Evolutionary conservation across 2,329 filamentous ascomycete species (phyloP).

Genomic region (Lasiodiplodia theobromae): DNA sequence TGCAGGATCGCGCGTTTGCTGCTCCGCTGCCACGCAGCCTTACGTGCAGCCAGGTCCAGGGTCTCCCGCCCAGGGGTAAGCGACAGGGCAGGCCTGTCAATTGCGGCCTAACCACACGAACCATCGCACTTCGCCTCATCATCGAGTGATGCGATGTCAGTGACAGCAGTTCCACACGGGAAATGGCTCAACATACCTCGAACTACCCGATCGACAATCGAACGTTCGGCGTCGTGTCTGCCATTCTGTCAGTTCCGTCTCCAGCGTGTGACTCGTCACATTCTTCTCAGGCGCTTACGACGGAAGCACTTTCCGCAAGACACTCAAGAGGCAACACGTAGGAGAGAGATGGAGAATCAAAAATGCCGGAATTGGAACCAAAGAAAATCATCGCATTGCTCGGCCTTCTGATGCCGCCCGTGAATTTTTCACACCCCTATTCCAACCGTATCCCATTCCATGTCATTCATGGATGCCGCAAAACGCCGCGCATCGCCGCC

Average conservation of each 20-base stretch:
- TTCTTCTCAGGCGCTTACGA: neutral
- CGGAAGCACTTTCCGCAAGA: neutral
- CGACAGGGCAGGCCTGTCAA: slow-evolving; percentile 12
- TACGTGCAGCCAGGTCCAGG: slow-evolving; percentile 20
- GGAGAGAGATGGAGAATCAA: neutral
- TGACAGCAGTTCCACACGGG: neutral
- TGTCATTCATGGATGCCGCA: neutral
- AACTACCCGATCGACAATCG: neutral
- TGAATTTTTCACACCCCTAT: slow-evolving; percentile 9
- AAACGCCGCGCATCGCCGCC: slow-evolving; percentile 12
- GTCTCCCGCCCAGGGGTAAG: slow-evolving; percentile 8
- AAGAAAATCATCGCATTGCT: slow-evolving; percentile 10
- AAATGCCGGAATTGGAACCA: neutral
- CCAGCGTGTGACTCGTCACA: neutral
- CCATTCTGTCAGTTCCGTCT: neutral
- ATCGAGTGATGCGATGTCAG: neutral
- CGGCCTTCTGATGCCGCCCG: slow-evolving; percentile 4
- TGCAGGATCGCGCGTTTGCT: slow-evolving; percentile 16
- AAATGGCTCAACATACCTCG: neutral
- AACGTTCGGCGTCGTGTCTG: neutral
- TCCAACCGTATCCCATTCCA: neutral
- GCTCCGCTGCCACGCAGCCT: slow-evolving; percentile 11
- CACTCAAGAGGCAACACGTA: neutral
- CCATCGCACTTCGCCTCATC: slow-evolving; percentile 7
- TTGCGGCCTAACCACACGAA: slow-evolving; percentile 1